These are phyloP conservation scores for Coccomyxa sp. DNA, from an alignment of 139 green algal species.

Conservation along the genomic window DNA sequence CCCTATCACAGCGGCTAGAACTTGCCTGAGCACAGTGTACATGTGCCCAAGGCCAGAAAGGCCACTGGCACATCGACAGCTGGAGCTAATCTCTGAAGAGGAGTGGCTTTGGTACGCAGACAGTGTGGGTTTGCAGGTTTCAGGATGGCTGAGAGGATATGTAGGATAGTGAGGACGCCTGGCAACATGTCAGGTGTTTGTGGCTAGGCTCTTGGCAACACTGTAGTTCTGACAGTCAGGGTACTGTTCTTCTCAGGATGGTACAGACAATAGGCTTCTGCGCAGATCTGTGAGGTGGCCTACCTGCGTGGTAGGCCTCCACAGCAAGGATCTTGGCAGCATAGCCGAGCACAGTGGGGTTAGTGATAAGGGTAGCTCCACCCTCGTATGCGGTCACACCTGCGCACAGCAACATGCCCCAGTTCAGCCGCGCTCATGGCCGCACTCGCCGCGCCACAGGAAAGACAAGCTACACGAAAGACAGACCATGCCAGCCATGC, in stretches of 20 bases:
- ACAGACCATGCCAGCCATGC: neutral
- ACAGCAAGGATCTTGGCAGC: conserved; percentile 35
- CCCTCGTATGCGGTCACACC: conserved; percentile 43
- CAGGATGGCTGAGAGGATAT: neutral
- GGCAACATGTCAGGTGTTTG: conserved; percentile 46
- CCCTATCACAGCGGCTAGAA: too few species aligned
- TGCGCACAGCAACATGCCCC: conserved; percentile 17
- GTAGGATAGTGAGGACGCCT: neutral
- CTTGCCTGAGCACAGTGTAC: too few species aligned
- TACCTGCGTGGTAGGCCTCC: conserved; percentile 48
- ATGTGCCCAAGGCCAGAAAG: too few species aligned
- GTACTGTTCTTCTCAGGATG: neutral
- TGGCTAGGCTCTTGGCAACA: conserved; percentile 27
- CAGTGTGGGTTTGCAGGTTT: neutral
- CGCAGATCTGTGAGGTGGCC: neutral
- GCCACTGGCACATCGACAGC: too few species aligned
- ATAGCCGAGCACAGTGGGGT: neutral
- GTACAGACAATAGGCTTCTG: neutral
- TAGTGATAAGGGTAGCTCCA: neutral
- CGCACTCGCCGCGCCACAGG: neutral
- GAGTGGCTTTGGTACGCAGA: too few species aligned
- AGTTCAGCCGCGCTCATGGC: neutral
- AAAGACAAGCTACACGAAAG: neutral
- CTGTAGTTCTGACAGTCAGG: neutral
- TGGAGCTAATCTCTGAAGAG: too few species aligned